These are phyloP conservation scores for Pseudonitzschia pungens DNA, from an alignment of 108 stramenopile genomes.

Conservation along the genomic window DNA sequence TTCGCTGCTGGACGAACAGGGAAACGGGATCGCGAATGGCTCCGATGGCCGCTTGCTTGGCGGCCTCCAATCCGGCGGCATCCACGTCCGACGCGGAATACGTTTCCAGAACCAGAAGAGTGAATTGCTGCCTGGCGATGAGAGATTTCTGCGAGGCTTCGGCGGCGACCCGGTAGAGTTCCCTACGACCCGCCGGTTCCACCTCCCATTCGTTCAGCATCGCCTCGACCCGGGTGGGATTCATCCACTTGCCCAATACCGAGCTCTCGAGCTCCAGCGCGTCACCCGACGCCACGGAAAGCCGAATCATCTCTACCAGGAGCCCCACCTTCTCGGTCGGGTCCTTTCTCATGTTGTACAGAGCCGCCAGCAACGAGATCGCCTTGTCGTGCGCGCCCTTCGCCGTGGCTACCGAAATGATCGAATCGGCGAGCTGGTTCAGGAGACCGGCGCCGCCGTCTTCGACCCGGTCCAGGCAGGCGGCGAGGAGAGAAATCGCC, in stretches of 20 bases:
- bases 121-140: conserved; percentile 60
- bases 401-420: conserved; percentile 20
- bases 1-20: conserved; percentile 70
- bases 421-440: conserved; percentile 47
- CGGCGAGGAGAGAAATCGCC: conserved; percentile 65
- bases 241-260: conserved; percentile 53
- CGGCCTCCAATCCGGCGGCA: conserved; percentile 46
- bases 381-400: conserved; percentile 8
- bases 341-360: conserved; percentile 78
- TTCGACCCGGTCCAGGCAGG: conserved; percentile 63
- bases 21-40: conserved; percentile 81
- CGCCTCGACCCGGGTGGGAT: conserved; percentile 10
- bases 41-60: conserved; percentile 73
- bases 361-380: conserved; percentile 46
- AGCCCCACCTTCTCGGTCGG: conserved; percentile 58
- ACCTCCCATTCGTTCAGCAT: conserved; percentile 58
- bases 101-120: conserved; percentile 63
- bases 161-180: conserved; percentile 60
- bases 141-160: conserved; percentile 30
- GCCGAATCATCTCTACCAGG: conserved; percentile 55
- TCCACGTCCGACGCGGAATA: conserved; percentile 67
- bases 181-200: conserved; percentile 31
- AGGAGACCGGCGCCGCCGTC: conserved; percentile 24
- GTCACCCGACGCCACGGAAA: conserved; percentile 35
- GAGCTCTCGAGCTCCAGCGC: conserved; percentile 35